Evolutionary conservation across 495 filamentous ascomycete species (phyloP).

Genomic region (Articulospora tetracladia): DNA sequence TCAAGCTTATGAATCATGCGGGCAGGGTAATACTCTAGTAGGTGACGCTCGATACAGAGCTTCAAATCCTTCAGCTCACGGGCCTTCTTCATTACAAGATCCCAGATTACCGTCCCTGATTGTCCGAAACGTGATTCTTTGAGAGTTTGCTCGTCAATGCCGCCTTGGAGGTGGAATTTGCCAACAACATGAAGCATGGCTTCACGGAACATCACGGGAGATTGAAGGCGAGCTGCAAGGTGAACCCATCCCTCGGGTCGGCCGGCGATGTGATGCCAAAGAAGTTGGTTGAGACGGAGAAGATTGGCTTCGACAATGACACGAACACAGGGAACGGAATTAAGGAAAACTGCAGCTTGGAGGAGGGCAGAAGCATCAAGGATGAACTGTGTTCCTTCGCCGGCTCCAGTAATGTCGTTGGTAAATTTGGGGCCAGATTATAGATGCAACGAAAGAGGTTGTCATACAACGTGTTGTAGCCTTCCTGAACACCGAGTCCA

Average conservation of each 20-base stretch:
- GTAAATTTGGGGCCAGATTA: constrained; percentile 30
- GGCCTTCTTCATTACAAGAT: constrained; percentile 19
- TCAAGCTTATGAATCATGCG: constrained; percentile 9
- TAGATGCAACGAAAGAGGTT: constrained; percentile 42
- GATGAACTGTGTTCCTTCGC: background rate
- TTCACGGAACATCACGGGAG: constrained; percentile 41
- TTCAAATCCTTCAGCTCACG: constrained; percentile 27
- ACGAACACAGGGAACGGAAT: constrained; percentile 32
- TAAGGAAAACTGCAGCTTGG: constrained; percentile 39
- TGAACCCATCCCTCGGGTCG: constrained; percentile 38
- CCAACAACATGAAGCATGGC: constrained; percentile 44
- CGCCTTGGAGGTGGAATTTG: constrained; percentile 28
- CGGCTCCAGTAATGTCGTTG: constrained; percentile 8
- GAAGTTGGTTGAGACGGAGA: constrained; percentile 32
- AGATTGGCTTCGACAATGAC: constrained; percentile 37
- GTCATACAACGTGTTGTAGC: constrained; percentile 26
- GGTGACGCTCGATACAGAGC: constrained; percentile 22
- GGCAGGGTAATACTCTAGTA: constrained; percentile 24
- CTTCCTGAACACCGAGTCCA: background rate
- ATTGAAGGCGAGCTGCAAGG: constrained; percentile 36
- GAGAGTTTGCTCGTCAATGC: constrained; percentile 16
- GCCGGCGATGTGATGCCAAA: constrained; percentile 35
- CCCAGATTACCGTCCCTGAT: constrained; percentile 3
- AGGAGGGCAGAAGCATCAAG: constrained; percentile 29
- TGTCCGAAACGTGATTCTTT: background rate